Evolutionary conservation across 176 grass and related monocot species (phyloP).

Genomic region (Hyparrhenia diplandra): DNA sequence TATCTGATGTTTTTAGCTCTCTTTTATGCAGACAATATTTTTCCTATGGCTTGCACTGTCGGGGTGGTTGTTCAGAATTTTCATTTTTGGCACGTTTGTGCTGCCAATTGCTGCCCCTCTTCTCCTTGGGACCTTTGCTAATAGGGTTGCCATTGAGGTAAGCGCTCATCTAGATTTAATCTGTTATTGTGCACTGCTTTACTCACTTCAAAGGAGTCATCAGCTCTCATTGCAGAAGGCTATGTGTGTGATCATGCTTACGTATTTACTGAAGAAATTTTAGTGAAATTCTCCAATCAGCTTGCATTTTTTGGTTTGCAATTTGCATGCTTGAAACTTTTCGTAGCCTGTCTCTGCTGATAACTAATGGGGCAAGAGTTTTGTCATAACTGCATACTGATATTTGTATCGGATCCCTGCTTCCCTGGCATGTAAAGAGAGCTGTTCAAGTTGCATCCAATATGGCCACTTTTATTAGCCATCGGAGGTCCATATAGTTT

Average conservation of each 20-base stretch:
- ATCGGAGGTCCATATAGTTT: background rate
- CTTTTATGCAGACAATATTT: slow-evolving; percentile 66
- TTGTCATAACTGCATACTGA: background rate
- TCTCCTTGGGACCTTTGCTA: slow-evolving; percentile 84
- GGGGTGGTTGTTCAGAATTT: slow-evolving; percentile 93
- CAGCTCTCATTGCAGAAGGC: background rate
- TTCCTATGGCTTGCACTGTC: slow-evolving; percentile 84
- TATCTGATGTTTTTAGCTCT: background rate
- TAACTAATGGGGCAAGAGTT: background rate
- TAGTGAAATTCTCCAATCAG: background rate
- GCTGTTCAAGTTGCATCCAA: background rate
- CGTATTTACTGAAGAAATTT: background rate
- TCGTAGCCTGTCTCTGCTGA: background rate
- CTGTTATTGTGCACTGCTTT: background rate
- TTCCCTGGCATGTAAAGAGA: background rate
- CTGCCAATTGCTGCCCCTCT: slow-evolving; percentile 80
- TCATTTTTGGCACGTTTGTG: slow-evolving; percentile 73
- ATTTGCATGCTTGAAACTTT: background rate
- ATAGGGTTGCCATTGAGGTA: slow-evolving; percentile 48
- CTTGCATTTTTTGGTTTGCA: background rate
- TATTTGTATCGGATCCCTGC: background rate
- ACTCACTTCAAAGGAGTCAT: background rate
- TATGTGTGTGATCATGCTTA: background rate
- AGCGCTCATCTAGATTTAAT: background rate
- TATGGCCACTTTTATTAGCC: background rate